phyloP scores from a whole-genome alignment of 2,329 filamentous ascomycete species.

The Beauveria australis region DNA sequence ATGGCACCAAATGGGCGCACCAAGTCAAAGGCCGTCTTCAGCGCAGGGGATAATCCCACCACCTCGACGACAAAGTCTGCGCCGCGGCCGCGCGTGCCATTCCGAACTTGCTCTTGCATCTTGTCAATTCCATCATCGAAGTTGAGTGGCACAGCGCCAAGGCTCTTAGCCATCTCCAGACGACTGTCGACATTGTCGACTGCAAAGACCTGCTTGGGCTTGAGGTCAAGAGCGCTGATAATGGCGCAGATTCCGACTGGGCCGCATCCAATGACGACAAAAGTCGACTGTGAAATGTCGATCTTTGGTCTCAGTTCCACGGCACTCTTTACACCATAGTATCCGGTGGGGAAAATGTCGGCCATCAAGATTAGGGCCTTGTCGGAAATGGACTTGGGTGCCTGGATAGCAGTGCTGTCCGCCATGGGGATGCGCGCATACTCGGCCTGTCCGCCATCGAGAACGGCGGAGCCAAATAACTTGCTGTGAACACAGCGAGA shows the following conservation, averaged over 20 bases:
- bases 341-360: constrained; percentile 85
- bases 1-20: constrained; percentile 66
- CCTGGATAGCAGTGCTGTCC: constrained; percentile 70
- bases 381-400: constrained; percentile 59
- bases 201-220: constrained; percentile 68
- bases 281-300: constrained; percentile 45
- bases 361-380: constrained; percentile 78
- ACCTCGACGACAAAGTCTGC: constrained; percentile 81
- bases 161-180: constrained; percentile 59
- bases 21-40: constrained; percentile 63
- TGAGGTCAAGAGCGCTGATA: constrained; percentile 65
- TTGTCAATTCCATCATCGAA: constrained; percentile 59
- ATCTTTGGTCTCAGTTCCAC: constrained; percentile 50
- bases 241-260: constrained; percentile 79
- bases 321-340: constrained; percentile 72
- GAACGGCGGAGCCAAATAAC: constrained; percentile 59
- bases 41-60: constrained; percentile 60
- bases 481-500: constrained; percentile 64
- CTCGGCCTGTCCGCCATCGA: constrained; percentile 77
- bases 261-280: constrained; percentile 78
- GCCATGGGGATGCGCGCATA: constrained; percentile 75
- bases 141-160: constrained; percentile 80
- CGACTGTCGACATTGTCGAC: constrained; percentile 71
- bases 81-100: constrained; percentile 69
- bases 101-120: constrained; percentile 60